A percentile compares a stretch with the other conserved stretches of the same genome.
Conservation (phyloP, 495 filamentous ascomycete species). For the Chaetomium tenue region DNA sequence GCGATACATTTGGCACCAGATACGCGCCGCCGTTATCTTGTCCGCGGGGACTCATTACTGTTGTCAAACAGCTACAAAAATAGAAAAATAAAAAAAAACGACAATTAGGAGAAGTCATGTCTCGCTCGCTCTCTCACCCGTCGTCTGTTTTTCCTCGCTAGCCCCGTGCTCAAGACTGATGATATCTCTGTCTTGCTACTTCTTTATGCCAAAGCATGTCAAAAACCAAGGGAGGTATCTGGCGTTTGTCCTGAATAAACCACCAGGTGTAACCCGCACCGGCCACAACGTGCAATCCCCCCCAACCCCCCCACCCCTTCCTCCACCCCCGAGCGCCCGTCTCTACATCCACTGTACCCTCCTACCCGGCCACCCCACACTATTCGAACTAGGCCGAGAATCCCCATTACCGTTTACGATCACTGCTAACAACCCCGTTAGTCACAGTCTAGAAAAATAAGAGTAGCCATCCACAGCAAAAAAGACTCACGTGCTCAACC, state of each 20-base stretch:
- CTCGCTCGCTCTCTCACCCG: neutral
- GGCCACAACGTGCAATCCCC: neutral
- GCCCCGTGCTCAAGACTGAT: constrained; percentile 9
- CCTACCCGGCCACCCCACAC: neutral
- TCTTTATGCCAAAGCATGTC: constrained; percentile 13
- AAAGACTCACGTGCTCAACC: constrained; percentile 91
- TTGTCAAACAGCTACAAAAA: neutral
- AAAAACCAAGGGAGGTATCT: constrained; percentile 8
- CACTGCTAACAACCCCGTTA: constrained; percentile 18
- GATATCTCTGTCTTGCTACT: constrained; percentile 9
- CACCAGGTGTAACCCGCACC: neutral
- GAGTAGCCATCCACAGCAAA: constrained; percentile 5
- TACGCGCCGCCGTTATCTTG: neutral
- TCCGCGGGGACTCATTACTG: neutral
- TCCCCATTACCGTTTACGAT: constrained; percentile 33
- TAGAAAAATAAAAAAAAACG: neutral
- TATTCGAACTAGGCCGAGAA: neutral
- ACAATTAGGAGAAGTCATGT: neutral
- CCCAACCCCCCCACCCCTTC: neutral
- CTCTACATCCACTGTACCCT: neutral
- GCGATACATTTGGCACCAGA: neutral
- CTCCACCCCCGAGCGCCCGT: neutral
- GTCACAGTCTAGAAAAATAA: neutral
- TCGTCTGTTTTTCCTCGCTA: constrained; percentile 1
- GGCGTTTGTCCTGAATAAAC: neutral